Evolutionary conservation across 2,329 filamentous ascomycete genomes (phyloP).

Genomic region (Fusarium pilosicola): DNA sequence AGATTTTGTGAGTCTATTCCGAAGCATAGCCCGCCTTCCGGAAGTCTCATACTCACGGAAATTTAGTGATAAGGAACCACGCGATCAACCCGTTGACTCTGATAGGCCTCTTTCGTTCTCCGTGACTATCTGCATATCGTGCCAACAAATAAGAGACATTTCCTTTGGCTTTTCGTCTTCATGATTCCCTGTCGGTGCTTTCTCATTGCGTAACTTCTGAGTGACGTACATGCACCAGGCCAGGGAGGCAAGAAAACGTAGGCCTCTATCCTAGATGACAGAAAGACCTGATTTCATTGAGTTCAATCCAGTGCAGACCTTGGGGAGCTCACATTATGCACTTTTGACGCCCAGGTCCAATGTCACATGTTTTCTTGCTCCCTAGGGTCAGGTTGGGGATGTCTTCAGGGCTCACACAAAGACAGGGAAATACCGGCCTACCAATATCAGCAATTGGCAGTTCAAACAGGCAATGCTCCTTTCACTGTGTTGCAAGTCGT

Average conservation of each 20-base stretch:
- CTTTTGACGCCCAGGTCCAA: no score
- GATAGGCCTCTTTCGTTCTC: neutral
- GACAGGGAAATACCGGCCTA: neutral
- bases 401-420: neutral
- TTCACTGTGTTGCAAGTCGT: neutral
- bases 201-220: neutral
- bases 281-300: no score
- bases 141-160: neutral
- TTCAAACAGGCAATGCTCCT: neutral
- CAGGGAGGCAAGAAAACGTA: no score
- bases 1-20: neutral
- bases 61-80: neutral
- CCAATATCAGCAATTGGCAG: no score
- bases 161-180: neutral
- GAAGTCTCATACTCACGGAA: neutral
- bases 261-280: no score
- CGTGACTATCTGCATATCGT: neutral
- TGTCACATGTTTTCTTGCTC: no score
- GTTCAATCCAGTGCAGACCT: accelerated
- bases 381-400: neutral
- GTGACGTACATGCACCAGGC: neutral
- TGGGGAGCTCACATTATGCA: accelerated
- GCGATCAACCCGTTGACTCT: neutral
- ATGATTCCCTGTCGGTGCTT: neutral
- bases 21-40: neutral